Conservation (phyloP, 257 asterid genomes). For the Forsythia suspensa region DNA sequence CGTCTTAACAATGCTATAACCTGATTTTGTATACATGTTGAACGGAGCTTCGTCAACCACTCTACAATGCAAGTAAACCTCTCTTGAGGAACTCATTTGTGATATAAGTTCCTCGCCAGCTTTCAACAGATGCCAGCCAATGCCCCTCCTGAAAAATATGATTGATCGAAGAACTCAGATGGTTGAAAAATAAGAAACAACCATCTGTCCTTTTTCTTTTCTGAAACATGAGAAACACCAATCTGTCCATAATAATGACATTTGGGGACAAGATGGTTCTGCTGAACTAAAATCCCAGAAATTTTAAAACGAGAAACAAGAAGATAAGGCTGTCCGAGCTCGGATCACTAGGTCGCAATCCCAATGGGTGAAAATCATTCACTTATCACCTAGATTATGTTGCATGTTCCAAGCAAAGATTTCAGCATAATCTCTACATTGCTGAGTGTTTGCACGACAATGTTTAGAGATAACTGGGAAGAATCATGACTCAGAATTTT, state of each 20-base stretch:
- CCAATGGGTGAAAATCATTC: neutral
- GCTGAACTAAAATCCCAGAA: neutral
- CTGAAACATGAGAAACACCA: neutral
- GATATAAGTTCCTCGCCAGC: slow-evolving; percentile 84
- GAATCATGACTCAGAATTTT: neutral
- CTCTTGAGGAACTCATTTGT: slow-evolving; percentile 67
- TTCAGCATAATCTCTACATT: neutral
- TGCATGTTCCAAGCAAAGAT: neutral
- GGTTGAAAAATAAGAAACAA: neutral
- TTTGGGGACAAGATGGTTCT: neutral
- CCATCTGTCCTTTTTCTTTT: neutral
- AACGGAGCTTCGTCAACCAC: slow-evolving; percentile 80
- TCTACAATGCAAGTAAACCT: slow-evolving; percentile 88
- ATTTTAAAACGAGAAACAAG: neutral
- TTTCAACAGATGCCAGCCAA: slow-evolving; percentile 88
- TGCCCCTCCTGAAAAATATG: slow-evolving; percentile 72
- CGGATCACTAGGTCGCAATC: neutral
- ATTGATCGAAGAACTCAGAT: slow-evolving; percentile 3
- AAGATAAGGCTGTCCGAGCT: neutral
- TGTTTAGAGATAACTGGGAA: neutral
- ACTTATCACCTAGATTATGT: neutral
- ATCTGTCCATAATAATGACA: neutral
- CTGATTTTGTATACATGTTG: slow-evolving; percentile 81
- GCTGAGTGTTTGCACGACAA: neutral
- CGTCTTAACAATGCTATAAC: slow-evolving; percentile 72